Evolutionary conservation across 768 basidiomycete species (phyloP).

Genomic region (Lactarius psammicola): DNA sequence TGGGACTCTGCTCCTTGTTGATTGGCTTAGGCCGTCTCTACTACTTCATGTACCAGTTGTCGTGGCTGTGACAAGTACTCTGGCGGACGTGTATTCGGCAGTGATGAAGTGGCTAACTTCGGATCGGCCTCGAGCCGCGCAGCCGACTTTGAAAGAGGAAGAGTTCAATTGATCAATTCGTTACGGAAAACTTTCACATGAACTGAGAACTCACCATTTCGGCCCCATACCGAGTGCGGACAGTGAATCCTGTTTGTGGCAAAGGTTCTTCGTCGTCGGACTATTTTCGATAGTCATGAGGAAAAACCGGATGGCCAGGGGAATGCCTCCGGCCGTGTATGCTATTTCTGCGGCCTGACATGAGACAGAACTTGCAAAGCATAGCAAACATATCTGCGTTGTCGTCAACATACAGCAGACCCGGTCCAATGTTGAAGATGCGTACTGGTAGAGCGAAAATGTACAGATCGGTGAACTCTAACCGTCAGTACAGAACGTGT

Average conservation of each 20-base stretch:
- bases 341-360: slow-evolving; percentile 86
- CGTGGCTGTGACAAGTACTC: slow-evolving; percentile 13
- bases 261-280: slow-evolving; percentile 49
- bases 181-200: too few species aligned
- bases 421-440: slow-evolving; percentile 13
- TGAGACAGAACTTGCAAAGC: slow-evolving; percentile 79
- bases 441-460: slow-evolving; percentile 63
- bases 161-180: background rate
- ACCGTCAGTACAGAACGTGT: slow-evolving; percentile 86
- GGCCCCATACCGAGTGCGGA: slow-evolving; percentile 80
- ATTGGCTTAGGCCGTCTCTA: slow-evolving; percentile 1
- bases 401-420: background rate
- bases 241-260: slow-evolving; percentile 48
- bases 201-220: slow-evolving; percentile 57
- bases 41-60: slow-evolving; percentile 15
- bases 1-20: slow-evolving; percentile 4
- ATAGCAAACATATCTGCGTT: slow-evolving; percentile 60
- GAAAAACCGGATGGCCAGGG: slow-evolving; percentile 76
- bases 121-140: slow-evolving; percentile 20
- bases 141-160: slow-evolving; percentile 2
- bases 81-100: slow-evolving; percentile 11
- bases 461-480: slow-evolving; percentile 81
- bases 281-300: slow-evolving; percentile 79
- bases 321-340: slow-evolving; percentile 71
- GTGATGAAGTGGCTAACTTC: slow-evolving; percentile 10